Conservation (phyloP, 768 basidiomycete species). For the Leccinellum luteum region DNA sequence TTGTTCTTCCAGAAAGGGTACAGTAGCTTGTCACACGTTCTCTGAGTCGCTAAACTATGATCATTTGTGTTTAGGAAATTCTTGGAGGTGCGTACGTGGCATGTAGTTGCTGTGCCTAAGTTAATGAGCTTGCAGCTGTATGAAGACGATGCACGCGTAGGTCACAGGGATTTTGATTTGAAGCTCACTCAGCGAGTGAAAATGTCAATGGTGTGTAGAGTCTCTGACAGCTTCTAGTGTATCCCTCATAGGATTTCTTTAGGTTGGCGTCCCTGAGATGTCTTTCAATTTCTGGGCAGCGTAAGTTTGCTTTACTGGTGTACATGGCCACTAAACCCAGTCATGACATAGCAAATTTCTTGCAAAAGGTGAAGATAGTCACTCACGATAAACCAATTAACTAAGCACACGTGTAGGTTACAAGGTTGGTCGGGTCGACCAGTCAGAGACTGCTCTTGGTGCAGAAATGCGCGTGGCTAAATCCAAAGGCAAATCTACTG, state of each 20-base stretch:
- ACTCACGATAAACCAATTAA: not conserved
- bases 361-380: conserved; percentile 44
- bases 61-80: conserved; percentile 61
- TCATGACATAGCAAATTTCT: conserved; percentile 64
- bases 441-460: conserved; percentile 94
- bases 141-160: conserved; percentile 91
- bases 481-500: conserved; percentile 40
- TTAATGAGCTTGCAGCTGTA: conserved; percentile 52
- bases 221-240: not conserved
- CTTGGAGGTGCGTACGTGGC: conserved; percentile 51
- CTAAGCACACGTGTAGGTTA: conserved; percentile 49
- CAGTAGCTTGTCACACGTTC: conserved; percentile 7
- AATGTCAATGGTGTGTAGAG: conserved; percentile 89
- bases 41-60: not conserved
- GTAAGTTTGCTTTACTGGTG: conserved; percentile 41
- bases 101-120: not conserved
- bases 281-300: conserved; percentile 93
- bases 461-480: conserved; percentile 93
- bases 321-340: conserved; percentile 4
- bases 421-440: conserved; percentile 96
- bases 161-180: conserved; percentile 92
- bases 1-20: conserved; percentile 99
- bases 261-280: conserved; percentile 95
- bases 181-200: conserved; percentile 92
- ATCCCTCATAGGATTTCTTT: not conserved